Base-by-base conservation (phyloP, 2,329 filamentous ascomycete genomes). In the Epichloe scottii region DNA sequence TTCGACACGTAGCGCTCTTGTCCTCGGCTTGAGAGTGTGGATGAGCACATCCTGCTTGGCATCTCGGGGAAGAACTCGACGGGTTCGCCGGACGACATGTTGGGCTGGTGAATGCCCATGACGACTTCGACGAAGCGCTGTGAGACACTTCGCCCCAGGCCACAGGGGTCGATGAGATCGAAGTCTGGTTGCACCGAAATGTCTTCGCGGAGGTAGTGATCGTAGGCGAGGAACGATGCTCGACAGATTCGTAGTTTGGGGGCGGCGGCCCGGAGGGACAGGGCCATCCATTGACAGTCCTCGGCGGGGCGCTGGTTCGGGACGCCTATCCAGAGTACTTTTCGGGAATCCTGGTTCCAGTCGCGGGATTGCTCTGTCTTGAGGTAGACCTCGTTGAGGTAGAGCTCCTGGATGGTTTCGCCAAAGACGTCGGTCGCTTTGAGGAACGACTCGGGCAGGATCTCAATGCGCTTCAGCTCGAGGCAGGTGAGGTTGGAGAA, bases 51-150 rank as follows among this genome's bases (percentile, higher is more conserved):
- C 66, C 48, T 61, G 48, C 6, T 52, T 53, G 5, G 57, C 39
- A 44, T 65, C 58, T 11, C 52, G 55, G 2, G 66, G 64, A 66
- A 55, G 52, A 68, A 71, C 34, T 63, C 60, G 6, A 71, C 59
- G 1, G 62, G 56, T 6, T 65, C 58, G 21, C 68, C 66, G 2
- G 60, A 59, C 1, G 63, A 58, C 17, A 59, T 56, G 21, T 59
- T 55, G 15, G 69, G 68, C 52, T 74, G 71, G 44, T 59, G 55
- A 35, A 70, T 57, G 30, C 71, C 71, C 53, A 59, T 65, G 35
- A 66, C 67, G 4, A 73, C 69, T 54, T 74, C 71, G 50, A 74
- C 70, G 53, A 74, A 74, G 46, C 71, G 71, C 58, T 73, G 69
- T 21, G 70, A 69, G 19, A 74, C 50, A 51, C 61, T 64, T 40